These are phyloP conservation scores for Dictyostelium intermedium DNA, from an alignment of 78 protist species.

Conservation along the genomic window DNA sequence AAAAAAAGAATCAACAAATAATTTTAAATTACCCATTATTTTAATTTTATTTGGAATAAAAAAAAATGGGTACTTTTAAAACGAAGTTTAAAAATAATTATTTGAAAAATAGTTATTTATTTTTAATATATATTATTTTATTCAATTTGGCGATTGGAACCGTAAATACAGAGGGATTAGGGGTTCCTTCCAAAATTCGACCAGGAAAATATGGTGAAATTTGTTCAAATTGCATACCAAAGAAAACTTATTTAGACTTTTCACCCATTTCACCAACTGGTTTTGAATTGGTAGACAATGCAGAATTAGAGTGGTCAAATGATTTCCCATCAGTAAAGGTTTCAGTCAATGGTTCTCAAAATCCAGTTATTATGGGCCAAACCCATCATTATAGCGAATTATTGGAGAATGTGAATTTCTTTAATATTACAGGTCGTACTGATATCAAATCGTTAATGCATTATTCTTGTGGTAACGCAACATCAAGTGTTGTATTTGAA, in stretches of 20 bases:
- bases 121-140: neutral
- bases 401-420: neutral
- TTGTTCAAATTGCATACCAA: conserved; percentile 31
- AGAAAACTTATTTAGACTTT: conserved; percentile 31
- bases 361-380: conserved; percentile 28
- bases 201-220: conserved; percentile 8
- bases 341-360: neutral
- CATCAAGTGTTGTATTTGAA: neutral
- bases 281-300: neutral
- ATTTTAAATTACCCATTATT: neutral
- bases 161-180: neutral
- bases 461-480: conserved; percentile 19
- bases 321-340: conserved; percentile 17
- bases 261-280: conserved; percentile 16
- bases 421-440: conserved; percentile 11
- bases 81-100: neutral
- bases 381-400: neutral
- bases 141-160: neutral
- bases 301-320: neutral
- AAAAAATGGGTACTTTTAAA: conserved; percentile 4
- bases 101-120: neutral
- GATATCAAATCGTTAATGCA: conserved; percentile 35
- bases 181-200: neutral
- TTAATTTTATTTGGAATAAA: neutral
- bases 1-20: neutral